These are phyloP conservation scores for Recurvomyces mirabilis DNA, from an alignment of 495 filamentous ascomycete species.

Conservation along the genomic window DNA sequence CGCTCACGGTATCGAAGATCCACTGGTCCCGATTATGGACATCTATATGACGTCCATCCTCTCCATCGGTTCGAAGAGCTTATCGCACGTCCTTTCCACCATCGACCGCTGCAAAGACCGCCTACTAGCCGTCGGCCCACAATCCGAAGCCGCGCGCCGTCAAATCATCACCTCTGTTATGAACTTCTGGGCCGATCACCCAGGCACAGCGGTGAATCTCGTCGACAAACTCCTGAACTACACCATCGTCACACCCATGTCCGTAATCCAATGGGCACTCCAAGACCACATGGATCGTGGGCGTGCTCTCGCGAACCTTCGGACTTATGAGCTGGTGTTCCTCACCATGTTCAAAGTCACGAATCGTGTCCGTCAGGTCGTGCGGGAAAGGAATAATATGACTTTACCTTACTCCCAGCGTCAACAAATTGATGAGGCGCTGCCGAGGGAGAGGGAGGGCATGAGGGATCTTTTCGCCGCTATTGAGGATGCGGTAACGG, in stretches of 20 bases:
- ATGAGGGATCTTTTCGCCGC: constrained; percentile 70
- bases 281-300: constrained; percentile 52
- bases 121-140: constrained; percentile 58
- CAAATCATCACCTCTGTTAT: constrained; percentile 89
- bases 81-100: constrained; percentile 89
- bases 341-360: constrained; percentile 89
- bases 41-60: constrained; percentile 88
- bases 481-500: constrained; percentile 68
- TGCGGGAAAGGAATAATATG: constrained; percentile 44
- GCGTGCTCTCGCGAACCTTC: constrained; percentile 54
- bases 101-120: constrained; percentile 94
- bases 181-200: constrained; percentile 86
- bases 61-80: constrained; percentile 83
- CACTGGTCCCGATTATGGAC: constrained; percentile 73
- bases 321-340: constrained; percentile 80
- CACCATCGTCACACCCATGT: constrained; percentile 71
- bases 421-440: constrained; percentile 50
- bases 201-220: constrained; percentile 84
- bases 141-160: constrained; percentile 45
- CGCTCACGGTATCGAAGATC: constrained; percentile 53
- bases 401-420: constrained; percentile 50
- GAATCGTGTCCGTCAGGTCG: constrained; percentile 73
- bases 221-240: constrained; percentile 97
- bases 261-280: constrained; percentile 83
- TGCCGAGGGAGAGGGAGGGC: constrained; percentile 50